Evolutionary conservation across 2,329 filamentous ascomycete genomes (phyloP).

Genomic region (Colletotrichum tamarilloi): DNA sequence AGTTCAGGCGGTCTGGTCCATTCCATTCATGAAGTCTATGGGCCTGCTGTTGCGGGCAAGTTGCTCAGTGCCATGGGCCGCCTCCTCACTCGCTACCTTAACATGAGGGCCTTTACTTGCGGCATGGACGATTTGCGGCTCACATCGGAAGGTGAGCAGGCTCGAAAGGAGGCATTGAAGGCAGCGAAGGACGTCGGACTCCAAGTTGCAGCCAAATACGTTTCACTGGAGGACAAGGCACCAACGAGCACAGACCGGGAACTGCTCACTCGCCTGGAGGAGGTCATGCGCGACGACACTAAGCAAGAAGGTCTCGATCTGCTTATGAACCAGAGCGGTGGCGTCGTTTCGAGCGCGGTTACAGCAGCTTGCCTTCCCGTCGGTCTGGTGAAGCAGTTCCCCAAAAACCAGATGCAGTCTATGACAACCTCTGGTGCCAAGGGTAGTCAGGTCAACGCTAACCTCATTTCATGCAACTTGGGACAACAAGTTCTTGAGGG

Average conservation of each 20-base stretch:
- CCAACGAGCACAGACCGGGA: constrained; percentile 75
- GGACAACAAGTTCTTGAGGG: constrained; percentile 97
- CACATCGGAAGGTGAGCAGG: constrained; percentile 80
- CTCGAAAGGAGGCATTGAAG: constrained; percentile 75
- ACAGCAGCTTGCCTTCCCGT: constrained; percentile 83
- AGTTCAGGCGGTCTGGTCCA: constrained; percentile 89
- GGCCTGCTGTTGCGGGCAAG: constrained; percentile 86
- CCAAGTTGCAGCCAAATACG: constrained; percentile 86
- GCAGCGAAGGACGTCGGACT: constrained; percentile 78
- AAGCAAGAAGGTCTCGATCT: constrained; percentile 94
- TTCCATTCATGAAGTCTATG: constrained; percentile 92
- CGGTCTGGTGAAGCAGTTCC: constrained; percentile 91
- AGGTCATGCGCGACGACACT: constrained; percentile 88
- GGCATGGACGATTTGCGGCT: constrained; percentile 96
- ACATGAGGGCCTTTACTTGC: constrained; percentile 95
- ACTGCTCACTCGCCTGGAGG: constrained; percentile 82
- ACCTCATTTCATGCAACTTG: constrained; percentile 96
- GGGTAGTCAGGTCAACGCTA: constrained; percentile 92
- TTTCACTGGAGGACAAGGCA: constrained; percentile 77
- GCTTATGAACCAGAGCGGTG: constrained; percentile 79
- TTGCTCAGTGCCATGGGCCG: constrained; percentile 90
- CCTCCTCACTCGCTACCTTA: constrained; percentile 87
- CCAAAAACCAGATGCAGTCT: constrained; percentile 97
- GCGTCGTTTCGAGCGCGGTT: constrained; percentile 79
- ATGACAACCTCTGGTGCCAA: constrained; percentile 99